Conservation (phyloP, 805 yeast species). For the Wickerhamomyces silvicola region DNA sequence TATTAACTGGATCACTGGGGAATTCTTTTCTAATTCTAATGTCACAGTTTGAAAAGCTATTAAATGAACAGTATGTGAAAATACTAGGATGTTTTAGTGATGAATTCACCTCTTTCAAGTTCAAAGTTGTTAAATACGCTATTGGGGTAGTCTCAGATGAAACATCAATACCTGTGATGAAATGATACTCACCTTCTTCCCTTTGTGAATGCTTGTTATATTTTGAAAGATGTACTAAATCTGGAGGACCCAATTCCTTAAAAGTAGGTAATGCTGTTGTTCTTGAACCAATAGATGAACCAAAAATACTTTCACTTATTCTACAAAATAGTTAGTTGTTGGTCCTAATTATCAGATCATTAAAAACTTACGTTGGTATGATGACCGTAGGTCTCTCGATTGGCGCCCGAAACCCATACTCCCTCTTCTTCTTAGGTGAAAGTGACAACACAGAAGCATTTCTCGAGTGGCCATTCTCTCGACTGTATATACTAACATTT, state of each 20-base stretch:
- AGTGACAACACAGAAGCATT: slow-evolving; percentile 6
- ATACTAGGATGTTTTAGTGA: slow-evolving; percentile 22
- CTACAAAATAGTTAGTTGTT: slow-evolving; percentile 19
- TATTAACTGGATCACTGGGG: slow-evolving; percentile 37
- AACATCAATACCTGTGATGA: slow-evolving; percentile 40
- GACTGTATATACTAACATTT: slow-evolving; percentile 1
- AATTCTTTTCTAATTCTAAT: slow-evolving; percentile 57
- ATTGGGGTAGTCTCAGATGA: slow-evolving; percentile 40
- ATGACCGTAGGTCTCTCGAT: slow-evolving; percentile 14
- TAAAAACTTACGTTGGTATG: slow-evolving; percentile 14
- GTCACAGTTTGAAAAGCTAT: slow-evolving; percentile 65
- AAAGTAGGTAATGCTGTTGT: slow-evolving; percentile 33
- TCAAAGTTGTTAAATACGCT: slow-evolving; percentile 37
- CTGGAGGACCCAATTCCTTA: slow-evolving; percentile 67
- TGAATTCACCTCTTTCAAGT: slow-evolving; percentile 16
- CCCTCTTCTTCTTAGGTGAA: slow-evolving; percentile 9
- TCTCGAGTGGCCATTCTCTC: slow-evolving; percentile 7
- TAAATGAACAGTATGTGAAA: slow-evolving; percentile 59
- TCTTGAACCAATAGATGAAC: slow-evolving; percentile 48
- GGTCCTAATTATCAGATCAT: background rate
- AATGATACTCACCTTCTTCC: slow-evolving; percentile 47
- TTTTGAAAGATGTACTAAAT: slow-evolving; percentile 48
- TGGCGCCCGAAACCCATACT: slow-evolving; percentile 5
- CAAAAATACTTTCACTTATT: slow-evolving; percentile 41
- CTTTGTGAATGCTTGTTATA: slow-evolving; percentile 21